Conservation (phyloP, 2,329 filamentous ascomycete genomes). For the Arthrinium puccinioides region DNA sequence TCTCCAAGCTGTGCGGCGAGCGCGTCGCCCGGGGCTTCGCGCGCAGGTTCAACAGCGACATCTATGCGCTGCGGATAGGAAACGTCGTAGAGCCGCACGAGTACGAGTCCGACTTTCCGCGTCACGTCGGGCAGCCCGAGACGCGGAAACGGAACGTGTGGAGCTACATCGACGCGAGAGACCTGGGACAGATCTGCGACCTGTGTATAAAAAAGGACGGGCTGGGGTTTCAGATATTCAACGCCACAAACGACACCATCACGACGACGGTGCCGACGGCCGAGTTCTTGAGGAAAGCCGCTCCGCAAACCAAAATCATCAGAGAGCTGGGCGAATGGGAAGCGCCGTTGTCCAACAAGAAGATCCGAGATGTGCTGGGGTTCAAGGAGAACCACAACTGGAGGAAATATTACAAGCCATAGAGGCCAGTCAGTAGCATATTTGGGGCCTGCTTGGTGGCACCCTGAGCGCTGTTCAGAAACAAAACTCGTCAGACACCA, state of each 20-base stretch:
- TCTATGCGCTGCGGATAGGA: conserved; percentile 54
- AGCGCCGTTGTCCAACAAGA: conserved; percentile 53
- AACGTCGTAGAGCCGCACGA: conserved; percentile 56
- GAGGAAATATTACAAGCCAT: conserved; percentile 23
- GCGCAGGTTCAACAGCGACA: conserved; percentile 46
- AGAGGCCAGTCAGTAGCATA: conserved; percentile 7
- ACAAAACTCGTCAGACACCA: too few relatives aligned
- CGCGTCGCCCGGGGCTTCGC: conserved; percentile 49
- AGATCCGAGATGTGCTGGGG: conserved; percentile 50
- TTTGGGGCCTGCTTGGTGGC: too few relatives aligned
- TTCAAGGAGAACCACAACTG: conserved; percentile 53
- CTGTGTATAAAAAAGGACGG: conserved; percentile 43
- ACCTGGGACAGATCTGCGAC: conserved; percentile 55
- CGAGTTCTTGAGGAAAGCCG: conserved; percentile 42
- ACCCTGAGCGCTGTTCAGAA: too few relatives aligned
- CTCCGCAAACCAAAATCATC: conserved; percentile 42
- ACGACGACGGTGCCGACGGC: conserved; percentile 44
- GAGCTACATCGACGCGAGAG: conserved; percentile 56
- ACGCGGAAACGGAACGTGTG: conserved; percentile 50
- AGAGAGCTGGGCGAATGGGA: conserved; percentile 51
- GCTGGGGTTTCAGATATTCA: conserved; percentile 56
- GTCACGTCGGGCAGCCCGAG: conserved; percentile 40
- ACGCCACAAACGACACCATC: conserved; percentile 56
- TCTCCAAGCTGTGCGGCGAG: conserved; percentile 54
- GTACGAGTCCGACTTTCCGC: conserved; percentile 45